Percentiles rank a stretch among this genome's conserved stretches.
These are phyloP conservation scores for Jaminaea rosea DNA, from an alignment of 1,284 basidiomycete species.

Conservation along the genomic window DNA sequence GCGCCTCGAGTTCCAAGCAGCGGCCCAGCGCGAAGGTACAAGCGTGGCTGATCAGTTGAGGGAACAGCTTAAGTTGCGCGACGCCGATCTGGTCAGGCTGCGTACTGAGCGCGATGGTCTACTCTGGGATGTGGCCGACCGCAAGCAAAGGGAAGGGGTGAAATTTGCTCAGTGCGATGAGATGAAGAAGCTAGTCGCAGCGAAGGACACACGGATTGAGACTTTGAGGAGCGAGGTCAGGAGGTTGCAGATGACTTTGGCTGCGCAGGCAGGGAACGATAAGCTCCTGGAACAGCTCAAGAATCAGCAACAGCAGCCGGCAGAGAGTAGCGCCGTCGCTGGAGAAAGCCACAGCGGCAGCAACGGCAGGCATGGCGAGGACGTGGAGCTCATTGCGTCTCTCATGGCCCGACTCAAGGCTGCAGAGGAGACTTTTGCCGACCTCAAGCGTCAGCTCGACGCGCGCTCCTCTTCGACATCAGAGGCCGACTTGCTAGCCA, in stretches of 20 bases:
- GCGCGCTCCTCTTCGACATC: conserved; percentile 8
- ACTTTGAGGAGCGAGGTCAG: conserved; percentile 66
- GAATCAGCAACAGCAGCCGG: conserved; percentile 47
- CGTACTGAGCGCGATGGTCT: conserved; percentile 23
- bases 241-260: conserved; percentile 66
- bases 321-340: no score
- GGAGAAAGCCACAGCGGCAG: no score
- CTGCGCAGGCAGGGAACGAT: conserved; percentile 63
- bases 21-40: conserved; percentile 13
- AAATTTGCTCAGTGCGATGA: conserved; percentile 40
- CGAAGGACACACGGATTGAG: conserved; percentile 62
- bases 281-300: conserved; percentile 66
- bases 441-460: conserved; percentile 12
- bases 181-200: conserved; percentile 35
- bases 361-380: conserved; percentile 3
- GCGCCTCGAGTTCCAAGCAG: conserved; percentile 10
- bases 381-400: conserved; percentile 5
- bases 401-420: conserved; percentile 6
- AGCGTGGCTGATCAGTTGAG: conserved; percentile 59
- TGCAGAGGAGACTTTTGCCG: conserved; percentile 7
- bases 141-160: conserved; percentile 34
- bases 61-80: conserved; percentile 61
- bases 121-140: conserved; percentile 32
- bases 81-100: conserved; percentile 50
- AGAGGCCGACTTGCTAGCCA: conserved; percentile 5